Evolutionary conservation across 495 filamentous ascomycete genomes (phyloP).

Genomic region (Lasiosphaeris hirsuta): DNA sequence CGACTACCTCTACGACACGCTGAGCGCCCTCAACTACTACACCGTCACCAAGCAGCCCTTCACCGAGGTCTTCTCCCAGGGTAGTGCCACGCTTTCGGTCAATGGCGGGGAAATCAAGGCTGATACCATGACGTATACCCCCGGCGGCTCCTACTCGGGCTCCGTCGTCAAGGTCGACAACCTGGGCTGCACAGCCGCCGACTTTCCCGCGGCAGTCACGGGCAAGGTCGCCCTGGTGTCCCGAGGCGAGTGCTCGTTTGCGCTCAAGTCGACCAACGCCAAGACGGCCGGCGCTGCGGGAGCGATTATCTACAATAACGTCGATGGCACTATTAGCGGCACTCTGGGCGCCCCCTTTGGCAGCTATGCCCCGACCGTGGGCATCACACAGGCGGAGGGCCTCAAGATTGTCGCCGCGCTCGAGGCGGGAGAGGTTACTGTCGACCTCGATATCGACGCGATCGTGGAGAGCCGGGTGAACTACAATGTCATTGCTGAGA

Average conservation of each 20-base stretch:
- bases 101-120: slow-evolving; percentile 25
- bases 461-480: slow-evolving; percentile 47
- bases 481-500: slow-evolving; percentile 67
- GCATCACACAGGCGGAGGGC: slow-evolving; percentile 54
- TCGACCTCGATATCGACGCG: slow-evolving; percentile 29
- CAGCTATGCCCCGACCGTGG: slow-evolving; percentile 50
- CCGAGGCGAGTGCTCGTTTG: slow-evolving; percentile 61
- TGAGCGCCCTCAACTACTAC: slow-evolving; percentile 54
- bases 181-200: slow-evolving; percentile 53
- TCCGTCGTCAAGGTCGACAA: slow-evolving; percentile 49
- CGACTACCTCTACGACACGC: slow-evolving; percentile 55
- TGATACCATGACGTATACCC: slow-evolving; percentile 39
- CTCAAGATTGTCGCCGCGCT: slow-evolving; percentile 42
- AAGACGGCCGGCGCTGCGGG: slow-evolving; percentile 57
- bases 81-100: slow-evolving; percentile 35
- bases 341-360: slow-evolving; percentile 54
- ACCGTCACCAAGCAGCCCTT: slow-evolving; percentile 58
- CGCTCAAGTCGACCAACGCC: slow-evolving; percentile 56
- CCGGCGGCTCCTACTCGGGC: slow-evolving; percentile 41
- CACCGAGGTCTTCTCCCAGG: slow-evolving; percentile 33
- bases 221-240: slow-evolving; percentile 61
- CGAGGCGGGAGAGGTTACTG: slow-evolving; percentile 29
- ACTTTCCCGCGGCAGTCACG: slow-evolving; percentile 53
- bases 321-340: slow-evolving; percentile 44
- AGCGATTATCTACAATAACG: slow-evolving; percentile 66